Evolutionary conservation across 768 basidiomycete genomes (phyloP), one percentile per base, ranked within the genome.

Genomic region (Serendipita sp.): DNA sequence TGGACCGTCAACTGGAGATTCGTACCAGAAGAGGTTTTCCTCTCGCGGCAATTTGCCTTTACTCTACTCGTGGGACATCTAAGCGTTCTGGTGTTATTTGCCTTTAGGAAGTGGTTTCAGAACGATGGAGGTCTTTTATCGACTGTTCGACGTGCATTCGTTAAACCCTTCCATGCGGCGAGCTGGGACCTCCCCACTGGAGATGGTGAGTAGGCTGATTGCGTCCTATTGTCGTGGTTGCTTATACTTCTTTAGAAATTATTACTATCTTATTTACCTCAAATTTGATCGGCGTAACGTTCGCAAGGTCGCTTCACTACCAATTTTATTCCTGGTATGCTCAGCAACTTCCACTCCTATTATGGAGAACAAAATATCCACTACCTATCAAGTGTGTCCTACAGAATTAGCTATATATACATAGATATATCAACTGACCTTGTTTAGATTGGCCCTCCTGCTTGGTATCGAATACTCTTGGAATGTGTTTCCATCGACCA

Each of bases 1-100:
- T 99, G 95, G 95, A 97, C 95, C 0, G 93, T 97, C 62, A 99
- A 98, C 70, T 99, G 96, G 96, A 81, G 92, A 48, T 86, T 95
- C 69, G 65, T 99, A 2, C 75, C 79, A 28, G 88, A 93, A 70
- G 75, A 80, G n/a, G 76, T 75, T 3, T 98, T 97, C 74, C 73
- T 90, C 51, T 85, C 82, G 64, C 71, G 73, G 2, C 70, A 69
- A 45, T 87, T 86, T 74, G 83, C 88, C 0, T 74, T 71, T 43
- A 73, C 75, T 0, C 75, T 99, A 16, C 74, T 98, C 17, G 64
- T 80, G 14, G 82, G 81, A 3, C 94, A 97, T 69, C 70, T 81
- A 11, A 72, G 73, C 0, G 74, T 77, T 3, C 74, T 97, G 41
- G 69, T 79, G 9, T 73, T 75, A 0, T 92, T 94, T 71, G 90